Evolutionary conservation across 2,329 filamentous ascomycete genomes (phyloP).

Genomic region (Fusarium sp.): DNA sequence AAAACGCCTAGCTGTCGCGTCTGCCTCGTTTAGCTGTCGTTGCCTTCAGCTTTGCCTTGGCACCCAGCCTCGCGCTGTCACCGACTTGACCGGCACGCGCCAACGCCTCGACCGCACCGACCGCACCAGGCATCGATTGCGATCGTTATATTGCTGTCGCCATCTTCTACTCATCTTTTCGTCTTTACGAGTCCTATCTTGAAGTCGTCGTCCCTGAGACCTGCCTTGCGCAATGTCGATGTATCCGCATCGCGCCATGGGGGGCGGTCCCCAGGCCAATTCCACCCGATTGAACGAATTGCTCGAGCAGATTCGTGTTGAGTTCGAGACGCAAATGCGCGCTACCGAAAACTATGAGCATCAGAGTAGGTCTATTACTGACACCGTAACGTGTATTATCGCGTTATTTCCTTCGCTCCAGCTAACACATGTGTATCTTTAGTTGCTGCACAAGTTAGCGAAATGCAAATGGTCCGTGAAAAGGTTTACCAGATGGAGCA

Average conservation of each 20-base stretch:
- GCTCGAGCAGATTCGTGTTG: constrained; percentile 87
- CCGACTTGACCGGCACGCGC: constrained; percentile 32
- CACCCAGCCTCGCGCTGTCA: constrained; percentile 36
- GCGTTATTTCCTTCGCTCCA: constrained; percentile 23
- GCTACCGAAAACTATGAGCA: constrained; percentile 90
- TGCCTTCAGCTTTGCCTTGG: constrained; percentile 26
- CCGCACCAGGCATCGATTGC: constrained; percentile 20
- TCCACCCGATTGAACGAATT: constrained; percentile 85
- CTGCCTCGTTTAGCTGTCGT: constrained; percentile 36
- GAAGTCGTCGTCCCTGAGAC: constrained; percentile 35
- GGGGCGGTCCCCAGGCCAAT: constrained; percentile 70
- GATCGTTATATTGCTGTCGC: constrained; percentile 11
- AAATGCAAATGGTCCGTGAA: constrained; percentile 93
- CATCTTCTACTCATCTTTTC: constrained; percentile 3
- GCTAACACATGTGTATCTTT: constrained; percentile 46
- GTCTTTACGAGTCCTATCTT: constrained; percentile 30
- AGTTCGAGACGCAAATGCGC: constrained; percentile 88
- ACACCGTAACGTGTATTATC: constrained; percentile 6
- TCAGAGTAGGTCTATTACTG: constrained; percentile 77
- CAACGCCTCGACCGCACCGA: constrained; percentile 29
- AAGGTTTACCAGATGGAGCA: constrained; percentile 96
- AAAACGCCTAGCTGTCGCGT: constrained; percentile 32
- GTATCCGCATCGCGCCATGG: constrained; percentile 92
- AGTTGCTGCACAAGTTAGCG: constrained; percentile 92
- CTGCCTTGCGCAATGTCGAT: constrained; percentile 70